Evolutionary conservation across 2,329 filamentous ascomycete genomes (phyloP).

Genomic region (Stenocarpella maydis): DNA sequence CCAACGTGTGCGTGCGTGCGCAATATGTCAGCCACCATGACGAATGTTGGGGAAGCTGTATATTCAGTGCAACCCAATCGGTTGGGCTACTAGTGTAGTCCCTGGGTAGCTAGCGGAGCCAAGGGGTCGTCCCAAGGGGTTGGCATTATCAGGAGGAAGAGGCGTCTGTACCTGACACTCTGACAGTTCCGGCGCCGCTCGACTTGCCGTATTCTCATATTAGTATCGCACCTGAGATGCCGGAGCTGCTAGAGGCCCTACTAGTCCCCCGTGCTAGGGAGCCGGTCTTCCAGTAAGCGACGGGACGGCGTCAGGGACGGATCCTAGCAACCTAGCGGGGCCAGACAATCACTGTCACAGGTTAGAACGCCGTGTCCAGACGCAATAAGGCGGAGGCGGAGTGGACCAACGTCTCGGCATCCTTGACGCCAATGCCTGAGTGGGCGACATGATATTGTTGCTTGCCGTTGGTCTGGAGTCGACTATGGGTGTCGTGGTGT

Average conservation of each 20-base stretch:
- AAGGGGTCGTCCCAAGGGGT: background rate
- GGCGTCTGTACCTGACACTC: conserved; percentile 20
- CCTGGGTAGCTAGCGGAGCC: conserved; percentile 13
- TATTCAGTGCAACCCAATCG: background rate
- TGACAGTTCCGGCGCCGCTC: conserved; percentile 29
- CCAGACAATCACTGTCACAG: conserved; percentile 34
- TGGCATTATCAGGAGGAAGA: background rate
- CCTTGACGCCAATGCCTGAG: conserved; percentile 6
- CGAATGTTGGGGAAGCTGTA: conserved; percentile 25
- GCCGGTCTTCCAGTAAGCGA: background rate
- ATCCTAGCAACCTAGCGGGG: background rate
- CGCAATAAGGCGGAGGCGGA: conserved; percentile 18
- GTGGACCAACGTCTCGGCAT: conserved; percentile 23
- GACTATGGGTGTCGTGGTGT: background rate
- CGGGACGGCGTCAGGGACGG: conserved; percentile 21
- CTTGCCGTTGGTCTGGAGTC: conserved; percentile 17
- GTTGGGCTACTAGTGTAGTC: conserved; percentile 21
- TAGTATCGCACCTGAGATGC: conserved; percentile 15
- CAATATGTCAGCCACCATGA: conserved; percentile 7
- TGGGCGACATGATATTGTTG: conserved; percentile 16
- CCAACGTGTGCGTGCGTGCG: background rate
- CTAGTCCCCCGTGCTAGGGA: background rate
- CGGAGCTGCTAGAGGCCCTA: background rate
- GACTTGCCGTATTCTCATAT: background rate
- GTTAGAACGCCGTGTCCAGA: conserved; percentile 19